phyloP scores from a whole-genome alignment of 768 basidiomycete species.

The Russula compacta region DNA sequence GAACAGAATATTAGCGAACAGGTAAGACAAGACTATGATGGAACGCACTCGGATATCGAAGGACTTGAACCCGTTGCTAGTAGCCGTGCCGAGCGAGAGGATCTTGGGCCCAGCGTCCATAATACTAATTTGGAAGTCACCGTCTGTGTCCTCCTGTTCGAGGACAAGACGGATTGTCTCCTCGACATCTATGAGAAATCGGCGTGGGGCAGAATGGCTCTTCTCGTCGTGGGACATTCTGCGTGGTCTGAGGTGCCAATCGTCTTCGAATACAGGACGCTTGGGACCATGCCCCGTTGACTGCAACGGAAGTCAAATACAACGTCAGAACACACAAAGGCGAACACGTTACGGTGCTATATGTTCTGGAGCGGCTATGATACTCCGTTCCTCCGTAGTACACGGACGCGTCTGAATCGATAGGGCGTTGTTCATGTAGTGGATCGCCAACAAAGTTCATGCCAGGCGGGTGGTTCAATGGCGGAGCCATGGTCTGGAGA shows the following conservation, averaged over 20 bases:
- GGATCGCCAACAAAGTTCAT: slow-evolving; percentile 61
- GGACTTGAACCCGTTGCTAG: slow-evolving; percentile 95
- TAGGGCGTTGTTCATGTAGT: slow-evolving; percentile 29
- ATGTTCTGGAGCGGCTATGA: slow-evolving; percentile 77
- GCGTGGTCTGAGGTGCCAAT: slow-evolving; percentile 61
- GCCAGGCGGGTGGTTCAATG: slow-evolving; percentile 52
- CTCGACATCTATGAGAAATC: slow-evolving; percentile 95
- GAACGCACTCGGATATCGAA: slow-evolving; percentile 82
- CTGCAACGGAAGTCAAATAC: slow-evolving; percentile 7
- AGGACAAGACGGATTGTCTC: slow-evolving; percentile 95
- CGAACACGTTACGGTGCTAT: slow-evolving; percentile 60
- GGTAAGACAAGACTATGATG: neutral
- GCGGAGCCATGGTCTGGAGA: slow-evolving; percentile 46
- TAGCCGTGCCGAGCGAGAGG: slow-evolving; percentile 91
- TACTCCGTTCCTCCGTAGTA: slow-evolving; percentile 80
- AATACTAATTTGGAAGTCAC: slow-evolving; percentile 92
- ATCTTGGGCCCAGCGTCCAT: slow-evolving; percentile 96
- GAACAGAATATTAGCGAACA: slow-evolving; percentile 11
- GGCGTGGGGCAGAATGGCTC: slow-evolving; percentile 58
- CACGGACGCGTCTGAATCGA: slow-evolving; percentile 60
- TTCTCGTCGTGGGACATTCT: slow-evolving; percentile 93
- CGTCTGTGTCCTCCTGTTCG: slow-evolving; percentile 96
- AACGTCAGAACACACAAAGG: neutral
- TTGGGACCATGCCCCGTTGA: slow-evolving; percentile 36
- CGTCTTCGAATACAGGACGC: slow-evolving; percentile 68